Base-by-base conservation (phyloP, 768 basidiomycete genomes). In the Crassisporium funariophilum region DNA sequence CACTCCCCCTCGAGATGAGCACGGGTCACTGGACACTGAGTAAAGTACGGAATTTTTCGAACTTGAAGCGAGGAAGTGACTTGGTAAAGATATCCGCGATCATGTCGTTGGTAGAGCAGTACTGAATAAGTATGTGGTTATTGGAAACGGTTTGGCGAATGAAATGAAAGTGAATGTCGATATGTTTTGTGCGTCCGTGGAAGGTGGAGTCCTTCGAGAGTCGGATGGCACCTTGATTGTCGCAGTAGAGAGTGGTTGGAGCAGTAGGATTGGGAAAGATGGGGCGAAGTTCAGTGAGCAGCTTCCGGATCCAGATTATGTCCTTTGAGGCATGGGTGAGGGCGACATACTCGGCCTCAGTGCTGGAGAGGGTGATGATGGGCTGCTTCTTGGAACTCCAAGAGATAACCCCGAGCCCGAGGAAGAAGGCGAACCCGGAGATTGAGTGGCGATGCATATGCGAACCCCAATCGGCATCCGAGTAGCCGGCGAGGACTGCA, bases 321-420 rank as follows among this genome's bases (percentile, higher is more conserved):
- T 72, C 65, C 37, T 68, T 63, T 5, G 53, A 21, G 11, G 66
- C 58, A 40, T 73, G 64, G 6, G 67, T 59, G 1, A 58, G 44
- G 2, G 52, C 52, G 11, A 47, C 40, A 25, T 56, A 56, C 35
- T 56, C 55, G 10, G 52, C 38, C 24, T 73, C 68, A 0, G 59
- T 57, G 4, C 61, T 66, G 2, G 71, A 74, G 5, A 69, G 60
- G 3, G 65, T 58, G 6, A 72, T 55, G 19, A 69, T 57, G 1
- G 56, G 50, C 43, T 76, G 72, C 33, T 62, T 57, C 52, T 67
- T 68, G 2, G 68, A 64, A 11, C 52, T 58, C 73, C 72, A 73
- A 4, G 58, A 57, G 4, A 73, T 51, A 0, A 62, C 54, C 0
- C 66, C 52, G 13, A 62, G 62, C 24, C 63, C 65, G 8, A 71